Evolutionary conservation across 23 red algal genomes (phyloP), one percentile per base, ranked within the genome.

Genomic region (Gracilariopsis chorda): DNA sequence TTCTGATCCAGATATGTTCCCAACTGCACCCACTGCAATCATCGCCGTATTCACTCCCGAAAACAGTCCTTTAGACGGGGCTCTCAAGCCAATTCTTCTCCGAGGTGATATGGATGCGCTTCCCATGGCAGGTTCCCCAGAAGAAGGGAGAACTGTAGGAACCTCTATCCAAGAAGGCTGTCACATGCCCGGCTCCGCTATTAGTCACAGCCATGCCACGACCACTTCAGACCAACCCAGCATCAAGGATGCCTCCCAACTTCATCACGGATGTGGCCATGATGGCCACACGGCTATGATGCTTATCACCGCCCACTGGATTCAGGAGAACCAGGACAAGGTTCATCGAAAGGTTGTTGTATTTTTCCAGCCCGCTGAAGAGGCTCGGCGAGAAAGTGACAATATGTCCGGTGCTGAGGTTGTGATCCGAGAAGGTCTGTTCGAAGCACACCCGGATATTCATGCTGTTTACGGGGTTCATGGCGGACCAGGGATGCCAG

Each of bases 361-460:
- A 0, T 74, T 74, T 39, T 74, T 74, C 67, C 67, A 74, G 44
- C 67, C 67, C 12, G 67, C 67, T 10, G 67, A 74, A 41, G 67
- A 74, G 44, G 33, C 33, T 9, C 33, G 67, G 10, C 33, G 24
- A 7, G 67, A 32, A 20, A 9, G 7, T 0, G 20, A 14, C 49
- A 20, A 20, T 14, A 39, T 30, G 10, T 74, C 67, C 20, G 67
- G 67, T 35, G 67, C 67, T 35, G 21, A 41, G 10, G 0, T 74
- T 8, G 67, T 39, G 27, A 20, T 74, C 11, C 33, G 44, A 41
- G 20, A 39, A 11, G 67, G 67, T 39, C 33, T n/a, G 27, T 74
- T 74, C 67, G 9, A 32, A 74, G 7, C 44, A 32, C 67, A 74
- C 20, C 14, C 20, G 20, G 67, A 74, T 41, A 39, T 74, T 33